A percentile compares a stretch with the other conserved stretches of the same genome.
Evolutionary conservation across 108 stramenopile genomes (phyloP).

Genomic region (Ochromonas danica): DNA sequence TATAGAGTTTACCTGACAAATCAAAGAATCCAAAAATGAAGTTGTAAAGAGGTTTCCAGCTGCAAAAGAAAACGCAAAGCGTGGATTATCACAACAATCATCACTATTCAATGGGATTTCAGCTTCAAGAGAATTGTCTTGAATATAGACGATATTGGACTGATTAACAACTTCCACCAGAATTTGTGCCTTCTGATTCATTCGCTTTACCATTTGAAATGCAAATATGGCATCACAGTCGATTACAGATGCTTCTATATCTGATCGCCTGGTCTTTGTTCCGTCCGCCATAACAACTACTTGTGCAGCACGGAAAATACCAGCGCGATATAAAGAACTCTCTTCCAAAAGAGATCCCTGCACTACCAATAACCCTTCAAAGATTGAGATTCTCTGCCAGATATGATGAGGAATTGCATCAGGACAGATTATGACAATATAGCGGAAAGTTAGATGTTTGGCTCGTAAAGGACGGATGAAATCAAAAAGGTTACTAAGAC

Average conservation of each 20-base stretch:
- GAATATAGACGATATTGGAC: constrained; percentile 10
- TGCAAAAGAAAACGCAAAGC: not conserved
- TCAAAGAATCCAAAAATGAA: constrained; percentile 19
- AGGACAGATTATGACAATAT: constrained; percentile 31
- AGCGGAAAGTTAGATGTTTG: not conserved
- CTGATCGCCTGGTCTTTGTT: not conserved
- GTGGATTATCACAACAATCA: no score
- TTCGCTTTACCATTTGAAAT: constrained; percentile 12
- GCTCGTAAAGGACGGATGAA: constrained; percentile 29
- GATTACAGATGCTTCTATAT: not conserved
- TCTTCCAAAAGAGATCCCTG: constrained; percentile 34
- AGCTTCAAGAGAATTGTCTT: not conserved
- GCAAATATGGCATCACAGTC: constrained; percentile 29
- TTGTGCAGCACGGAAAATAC: constrained; percentile 25
- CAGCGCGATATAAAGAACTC: not conserved
- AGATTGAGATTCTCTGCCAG: constrained; percentile 24
- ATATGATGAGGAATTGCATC: constrained; percentile 5
- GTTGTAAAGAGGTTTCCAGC: constrained; percentile 24
- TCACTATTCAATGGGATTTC: no score
- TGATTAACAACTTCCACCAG: constrained; percentile 23
- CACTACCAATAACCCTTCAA: constrained; percentile 9
- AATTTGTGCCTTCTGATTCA: not conserved
- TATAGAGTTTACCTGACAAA: constrained; percentile 36
- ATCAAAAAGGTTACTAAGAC: constrained; percentile 20
- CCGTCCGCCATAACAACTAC: constrained; percentile 30